These are phyloP conservation scores for Entomortierella lignicola DNA, from an alignment of 192 early-diverging fungal species.

Conservation along the genomic window DNA sequence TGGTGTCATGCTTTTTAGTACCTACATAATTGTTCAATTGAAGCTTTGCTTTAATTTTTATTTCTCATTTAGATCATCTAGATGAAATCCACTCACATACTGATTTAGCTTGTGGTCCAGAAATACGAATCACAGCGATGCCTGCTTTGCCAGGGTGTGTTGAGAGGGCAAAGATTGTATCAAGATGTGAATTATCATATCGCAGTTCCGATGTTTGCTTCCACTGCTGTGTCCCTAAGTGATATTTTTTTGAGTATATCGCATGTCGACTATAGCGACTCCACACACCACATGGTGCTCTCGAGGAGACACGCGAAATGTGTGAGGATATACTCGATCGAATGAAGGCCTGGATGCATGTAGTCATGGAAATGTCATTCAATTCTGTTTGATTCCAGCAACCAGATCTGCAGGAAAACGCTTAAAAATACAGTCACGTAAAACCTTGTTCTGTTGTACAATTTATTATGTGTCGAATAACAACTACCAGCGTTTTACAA, in stretches of 20 bases:
- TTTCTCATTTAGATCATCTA: not conserved
- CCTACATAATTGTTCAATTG: no score
- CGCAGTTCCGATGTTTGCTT: conserved; percentile 12
- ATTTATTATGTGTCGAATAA: no score
- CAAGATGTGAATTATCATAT: conserved; percentile 46
- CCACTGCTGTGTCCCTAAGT: not conserved
- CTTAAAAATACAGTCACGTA: not conserved
- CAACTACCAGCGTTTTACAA: no score
- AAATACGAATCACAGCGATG: conserved; percentile 80
- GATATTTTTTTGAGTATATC: not conserved
- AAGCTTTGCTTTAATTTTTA: no score
- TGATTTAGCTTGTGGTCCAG: conserved; percentile 64
- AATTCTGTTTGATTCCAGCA: not conserved
- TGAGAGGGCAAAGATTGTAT: conserved; percentile 82
- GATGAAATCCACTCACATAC: conserved; percentile 37
- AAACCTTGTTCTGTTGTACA: no score
- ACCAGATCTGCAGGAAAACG: not conserved
- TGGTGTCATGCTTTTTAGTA: conserved; percentile 44
- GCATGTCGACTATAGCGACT: not conserved
- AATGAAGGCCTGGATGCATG: not conserved
- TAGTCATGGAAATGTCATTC: not conserved
- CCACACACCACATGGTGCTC: not conserved
- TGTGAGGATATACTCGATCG: not conserved
- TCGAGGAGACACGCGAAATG: not conserved
- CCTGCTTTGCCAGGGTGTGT: conserved; percentile 81